phyloP scores from a whole-genome alignment of 2,329 filamentous ascomycete genomes.

The Sclerotinia borealis region DNA sequence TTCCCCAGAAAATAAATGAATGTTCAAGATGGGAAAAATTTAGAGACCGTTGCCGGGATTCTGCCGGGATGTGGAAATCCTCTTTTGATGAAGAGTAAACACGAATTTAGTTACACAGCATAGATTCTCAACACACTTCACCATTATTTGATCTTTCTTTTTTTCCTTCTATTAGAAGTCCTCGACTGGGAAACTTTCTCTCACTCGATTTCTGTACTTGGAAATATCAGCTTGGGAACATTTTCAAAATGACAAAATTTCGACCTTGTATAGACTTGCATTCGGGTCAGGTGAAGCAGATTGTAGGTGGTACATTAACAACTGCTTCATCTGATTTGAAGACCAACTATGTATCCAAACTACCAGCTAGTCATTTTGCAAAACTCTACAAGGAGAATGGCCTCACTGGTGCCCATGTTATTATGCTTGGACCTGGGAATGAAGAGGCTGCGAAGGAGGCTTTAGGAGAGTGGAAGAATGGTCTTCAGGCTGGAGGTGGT shows the following conservation, averaged over 20 bases:
- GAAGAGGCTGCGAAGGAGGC: constrained; percentile 73
- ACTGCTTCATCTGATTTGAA: constrained; percentile 60
- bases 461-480: constrained; percentile 68
- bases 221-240: neutral
- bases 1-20: constrained; percentile 14
- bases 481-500: constrained; percentile 88
- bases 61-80: constrained; percentile 10
- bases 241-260: constrained; percentile 74
- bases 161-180: neutral
- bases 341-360: constrained; percentile 87
- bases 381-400: constrained; percentile 69
- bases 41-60: neutral
- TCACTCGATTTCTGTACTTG: neutral
- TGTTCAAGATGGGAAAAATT: neutral
- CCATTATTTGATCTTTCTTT: neutral
- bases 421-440: constrained; percentile 91
- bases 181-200: neutral
- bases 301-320: constrained; percentile 89
- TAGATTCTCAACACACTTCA: neutral
- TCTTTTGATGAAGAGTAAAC: neutral
- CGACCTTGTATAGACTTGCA: constrained; percentile 96
- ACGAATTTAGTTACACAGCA: neutral
- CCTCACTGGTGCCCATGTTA: constrained; percentile 81
- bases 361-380: constrained; percentile 77
- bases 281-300: constrained; percentile 96